Percentiles rank a stretch among this genome's conserved stretches.
phyloP scores from a whole-genome alignment of 352 stramenopile genomes.

The Pythium brassicae region DNA sequence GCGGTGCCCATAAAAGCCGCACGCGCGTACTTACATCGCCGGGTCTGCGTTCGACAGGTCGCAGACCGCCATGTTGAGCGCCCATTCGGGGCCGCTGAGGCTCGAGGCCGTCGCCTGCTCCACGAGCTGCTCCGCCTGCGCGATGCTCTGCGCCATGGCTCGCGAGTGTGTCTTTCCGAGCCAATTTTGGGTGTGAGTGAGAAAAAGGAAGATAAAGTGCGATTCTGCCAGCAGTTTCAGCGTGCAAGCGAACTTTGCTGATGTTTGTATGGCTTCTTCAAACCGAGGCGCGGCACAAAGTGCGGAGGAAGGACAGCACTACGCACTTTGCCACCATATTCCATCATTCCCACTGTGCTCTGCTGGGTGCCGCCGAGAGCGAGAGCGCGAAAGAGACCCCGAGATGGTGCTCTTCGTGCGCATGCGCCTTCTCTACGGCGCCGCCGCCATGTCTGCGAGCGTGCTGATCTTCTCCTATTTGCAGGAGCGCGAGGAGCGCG shows the following conservation, averaged over 20 bases:
- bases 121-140: constrained; percentile 43
- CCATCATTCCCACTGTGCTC: too few relatives aligned
- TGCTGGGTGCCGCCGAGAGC: too few relatives aligned
- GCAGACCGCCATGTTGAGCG: constrained; percentile 69
- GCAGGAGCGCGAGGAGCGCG: constrained; percentile 72
- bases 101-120: constrained; percentile 47
- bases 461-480: constrained; percentile 77
- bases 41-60: constrained; percentile 56
- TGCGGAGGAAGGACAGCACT: background rate
- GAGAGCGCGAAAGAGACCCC: background rate
- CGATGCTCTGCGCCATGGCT: constrained; percentile 39
- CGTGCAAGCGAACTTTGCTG: too few relatives aligned
- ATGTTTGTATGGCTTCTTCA: too few relatives aligned
- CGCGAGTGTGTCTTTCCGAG: too few relatives aligned
- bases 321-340: background rate
- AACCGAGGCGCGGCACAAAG: too few relatives aligned
- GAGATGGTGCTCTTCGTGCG: constrained; percentile 34
- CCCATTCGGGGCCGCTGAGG: constrained; percentile 55
- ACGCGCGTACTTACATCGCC: too few relatives aligned
- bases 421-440: constrained; percentile 63
- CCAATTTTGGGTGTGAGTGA: background rate
- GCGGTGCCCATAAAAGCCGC: too few relatives aligned
- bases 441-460: constrained; percentile 72
- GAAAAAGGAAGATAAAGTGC: background rate
- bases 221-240: background rate